These are phyloP conservation scores for Ambrosiella beaveri DNA, from an alignment of 2,329 filamentous ascomycete species.

Conservation along the genomic window DNA sequence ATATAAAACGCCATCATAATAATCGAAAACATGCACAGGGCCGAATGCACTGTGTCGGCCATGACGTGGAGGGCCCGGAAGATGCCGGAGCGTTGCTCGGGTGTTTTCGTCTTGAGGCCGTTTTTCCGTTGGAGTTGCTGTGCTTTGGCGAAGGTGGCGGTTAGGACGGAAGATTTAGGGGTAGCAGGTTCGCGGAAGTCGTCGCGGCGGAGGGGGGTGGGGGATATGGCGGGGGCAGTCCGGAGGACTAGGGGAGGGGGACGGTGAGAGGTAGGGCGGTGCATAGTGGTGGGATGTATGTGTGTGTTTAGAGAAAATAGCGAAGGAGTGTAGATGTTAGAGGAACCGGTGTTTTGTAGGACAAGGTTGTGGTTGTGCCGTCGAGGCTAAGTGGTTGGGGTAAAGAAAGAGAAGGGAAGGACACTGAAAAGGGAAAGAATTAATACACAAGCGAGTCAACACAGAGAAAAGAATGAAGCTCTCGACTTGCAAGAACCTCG, in stretches of 20 bases:
- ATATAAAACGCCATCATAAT: constrained; percentile 21
- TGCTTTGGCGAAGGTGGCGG: not conserved
- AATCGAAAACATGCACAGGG: constrained; percentile 19
- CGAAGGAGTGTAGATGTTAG: too few species aligned
- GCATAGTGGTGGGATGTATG: not conserved
- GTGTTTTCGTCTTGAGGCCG: constrained; percentile 2
- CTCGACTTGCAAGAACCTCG: not conserved
- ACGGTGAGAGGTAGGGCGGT: not conserved
- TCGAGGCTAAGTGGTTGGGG: not conserved
- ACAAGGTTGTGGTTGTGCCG: not conserved
- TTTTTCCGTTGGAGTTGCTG: not conserved
- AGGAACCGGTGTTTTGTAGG: not conserved
- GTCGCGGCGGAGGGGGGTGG: not conserved
- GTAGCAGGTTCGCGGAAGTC: not conserved
- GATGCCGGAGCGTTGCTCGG: not conserved
- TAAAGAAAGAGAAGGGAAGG: not conserved
- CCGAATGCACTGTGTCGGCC: constrained; percentile 19
- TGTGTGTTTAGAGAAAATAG: not conserved
- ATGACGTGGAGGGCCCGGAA: constrained; percentile 17
- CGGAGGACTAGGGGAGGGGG: constrained; percentile 1
- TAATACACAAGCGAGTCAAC: not conserved
- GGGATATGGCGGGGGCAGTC: not conserved
- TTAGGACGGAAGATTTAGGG: not conserved
- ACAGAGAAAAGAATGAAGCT: constrained; percentile 1
- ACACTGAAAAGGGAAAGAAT: not conserved